Evolutionary conservation across 495 filamentous ascomycete genomes (phyloP), one percentile per base, ranked within the genome.

Genomic region (Lineolata rhizophorae): DNA sequence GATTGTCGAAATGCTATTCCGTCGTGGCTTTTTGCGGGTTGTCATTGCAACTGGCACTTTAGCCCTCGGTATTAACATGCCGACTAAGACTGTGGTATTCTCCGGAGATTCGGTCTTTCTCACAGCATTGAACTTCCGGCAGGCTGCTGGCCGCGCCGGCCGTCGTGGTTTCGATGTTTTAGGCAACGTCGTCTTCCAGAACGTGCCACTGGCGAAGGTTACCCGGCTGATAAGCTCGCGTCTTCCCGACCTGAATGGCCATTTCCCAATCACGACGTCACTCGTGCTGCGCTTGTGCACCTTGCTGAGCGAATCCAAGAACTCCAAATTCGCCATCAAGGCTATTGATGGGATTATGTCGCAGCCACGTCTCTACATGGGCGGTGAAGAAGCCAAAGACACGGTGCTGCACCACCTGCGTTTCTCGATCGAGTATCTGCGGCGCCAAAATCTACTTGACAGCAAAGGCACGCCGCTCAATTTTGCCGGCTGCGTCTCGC

Each of bases 21-120:
- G 77, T 9, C 75, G 67, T 43, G 73, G 77, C 0, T 82, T 56
- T 37, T 53, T 82, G 6, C 57, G 68, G 3, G 69, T 78, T n/a
- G 65, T 81, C 6, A 62, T 83, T 27, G 76, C 77, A 0, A 84
- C 76, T 8, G 77, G 77, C 0, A 81, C 76, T 0, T 56, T 83
- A 9, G 67, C 67, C 20, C 53, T 84, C 15, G 77, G 77, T 48
- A 77, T 84, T 52, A 84, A 83, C 37, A 83, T 81, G 77, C 77
- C 77, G 14, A 81, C 76, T 43, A 76, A 75, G 41, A 84, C 77
- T 1, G 74, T 81, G 5, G 65, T 82, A 3, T 84, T 84, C 46
- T 62, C 57, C 3, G 76, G 74, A 2, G 74, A 83, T 40, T 72
- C 67, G 1, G 57, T 77, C 8, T 78, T 58, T 37, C 48, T 84